Evolutionary conservation across 768 basidiomycete genomes (phyloP), one percentile per base, ranked within the genome.

Genomic region (Auriscalpium orientale): DNA sequence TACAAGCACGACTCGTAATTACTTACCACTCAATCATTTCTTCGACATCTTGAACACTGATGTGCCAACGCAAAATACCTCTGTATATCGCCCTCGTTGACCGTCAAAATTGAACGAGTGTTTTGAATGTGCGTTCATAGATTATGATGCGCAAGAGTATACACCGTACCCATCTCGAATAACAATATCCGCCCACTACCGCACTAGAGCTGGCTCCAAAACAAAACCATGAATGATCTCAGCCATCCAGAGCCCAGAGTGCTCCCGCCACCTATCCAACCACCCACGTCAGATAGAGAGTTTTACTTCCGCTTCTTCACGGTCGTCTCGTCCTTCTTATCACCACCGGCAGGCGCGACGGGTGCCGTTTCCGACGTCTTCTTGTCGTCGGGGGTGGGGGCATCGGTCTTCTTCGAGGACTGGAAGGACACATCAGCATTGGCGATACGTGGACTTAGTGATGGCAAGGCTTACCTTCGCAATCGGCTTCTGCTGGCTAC

Each of bases 361-460:
- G 89, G 84, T 3, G 82, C 78, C 45, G 76, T 72, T 40, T 85
- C 81, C 73, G 84, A 82, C 67, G 77, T 76, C 78, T 28, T 28
- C 28, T 86, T 81, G 73, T 82, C 82, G 60, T 85, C 83, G 4
- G 80, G 71, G 10, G 82, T 76, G 20, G 79, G 71, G 0, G 80
- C 78, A 60, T 89, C 89, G 40, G 84, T 80, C 78, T 91, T 91
- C 79, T 91, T 91, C 40, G 85, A 65, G 43, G 85, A 84, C 80
- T 87, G 56, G 15, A 51, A 48, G 48, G 20, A 52, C 51, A 43
- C n/a, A 28, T 59, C 21, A 64, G 59, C 13, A 43, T 36, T 8
- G 4, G 15, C n/a, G n/a, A 11, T 4, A 7, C 9, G 9, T 35
- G 21, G 11, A 18, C 11, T 20, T 58, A 28, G 18, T 20, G 4